Evolutionary conservation across 371 early-diverging fungal genomes (phyloP), one percentile per base, ranked within the genome.

Genomic region (Lichtheimia ramosa): DNA sequence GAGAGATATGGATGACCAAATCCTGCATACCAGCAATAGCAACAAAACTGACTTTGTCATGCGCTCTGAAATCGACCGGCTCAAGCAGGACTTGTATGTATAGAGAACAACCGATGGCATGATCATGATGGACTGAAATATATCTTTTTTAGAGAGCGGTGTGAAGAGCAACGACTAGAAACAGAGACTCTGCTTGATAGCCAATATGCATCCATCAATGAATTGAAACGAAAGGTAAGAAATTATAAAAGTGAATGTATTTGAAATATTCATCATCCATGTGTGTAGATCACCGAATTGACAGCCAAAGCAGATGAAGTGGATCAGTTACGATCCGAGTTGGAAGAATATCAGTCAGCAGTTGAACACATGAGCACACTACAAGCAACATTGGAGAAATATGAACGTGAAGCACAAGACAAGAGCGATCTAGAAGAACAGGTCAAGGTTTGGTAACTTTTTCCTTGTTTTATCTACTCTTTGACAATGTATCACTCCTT

Each of bases 331-430:
- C 85, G 66, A 55, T 95, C 96, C 64, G 88, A 96, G 66, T 64
- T 94, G 24, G 93, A 95, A 57, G 96, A 95, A 69, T 89, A 92
- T 66, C 82, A 84, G 54, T 93, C 93, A 65, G 82, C 88, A 0
- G 88, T 89, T 12, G 96, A 96, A 57, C 90, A 89, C 59, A 82
- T 96, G 56, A 88, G 89, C 69, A 93, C 91, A 74, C 82, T 91
- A 34, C 96, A 96, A 68, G 90, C 86, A 39, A 83, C 89, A 23
- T 74, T 94, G 34, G 97, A 95, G 56, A 96, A 96, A 67, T 97
- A 94, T 79, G 94, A 92, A 69, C 85, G 91, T 66, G 90, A 92
- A 58, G 79, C 93, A n/a, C 96, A 96, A 58, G 96, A 96, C 52
- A 83, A 82, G 15, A 82, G 83, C 2, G 96, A 95, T 51, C 56